A percentile compares a stretch with the other conserved stretches of the same genome.
phyloP scores from a whole-genome alignment of 2,329 filamentous ascomycete species.

The Cordyceps pruinosa region DNA sequence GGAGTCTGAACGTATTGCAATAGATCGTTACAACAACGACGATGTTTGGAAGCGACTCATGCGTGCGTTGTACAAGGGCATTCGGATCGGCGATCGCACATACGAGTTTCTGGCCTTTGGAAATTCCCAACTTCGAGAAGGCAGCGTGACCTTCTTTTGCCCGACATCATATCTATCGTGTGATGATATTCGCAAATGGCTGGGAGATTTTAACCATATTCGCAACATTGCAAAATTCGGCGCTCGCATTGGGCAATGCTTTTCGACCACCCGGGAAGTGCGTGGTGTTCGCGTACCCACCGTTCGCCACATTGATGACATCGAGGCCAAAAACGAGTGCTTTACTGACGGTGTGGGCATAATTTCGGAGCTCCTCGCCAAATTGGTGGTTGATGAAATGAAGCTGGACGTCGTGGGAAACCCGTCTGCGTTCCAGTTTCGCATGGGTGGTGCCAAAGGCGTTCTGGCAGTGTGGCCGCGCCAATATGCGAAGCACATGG shows the following conservation, averaged over 20 bases:
- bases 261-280: conserved; percentile 82
- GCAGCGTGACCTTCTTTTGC: conserved; percentile 89
- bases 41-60: conserved; percentile 69
- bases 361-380: conserved; percentile 72
- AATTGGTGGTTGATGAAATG: conserved; percentile 66
- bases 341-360: conserved; percentile 94
- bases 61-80: conserved; percentile 67
- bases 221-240: conserved; percentile 81
- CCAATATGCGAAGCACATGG: conserved; percentile 45
- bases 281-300: conserved; percentile 53
- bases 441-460: conserved; percentile 87
- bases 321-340: conserved; percentile 58
- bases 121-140: conserved; percentile 89
- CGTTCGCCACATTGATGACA: conserved; percentile 59
- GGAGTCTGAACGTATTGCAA: conserved; percentile 47
- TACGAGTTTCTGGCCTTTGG: conserved; percentile 93
- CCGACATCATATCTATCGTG: conserved; percentile 60
- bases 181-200: conserved; percentile 72
- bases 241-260: conserved; percentile 86
- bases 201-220: conserved; percentile 81
- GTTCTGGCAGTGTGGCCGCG: conserved; percentile 71
- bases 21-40: conserved; percentile 50
- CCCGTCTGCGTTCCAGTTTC: conserved; percentile 86
- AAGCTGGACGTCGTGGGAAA: conserved; percentile 48
- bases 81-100: conserved; percentile 70